Evolutionary conservation across 495 filamentous ascomycete genomes (phyloP).

Genomic region (Corynascus novoguineensis): DNA sequence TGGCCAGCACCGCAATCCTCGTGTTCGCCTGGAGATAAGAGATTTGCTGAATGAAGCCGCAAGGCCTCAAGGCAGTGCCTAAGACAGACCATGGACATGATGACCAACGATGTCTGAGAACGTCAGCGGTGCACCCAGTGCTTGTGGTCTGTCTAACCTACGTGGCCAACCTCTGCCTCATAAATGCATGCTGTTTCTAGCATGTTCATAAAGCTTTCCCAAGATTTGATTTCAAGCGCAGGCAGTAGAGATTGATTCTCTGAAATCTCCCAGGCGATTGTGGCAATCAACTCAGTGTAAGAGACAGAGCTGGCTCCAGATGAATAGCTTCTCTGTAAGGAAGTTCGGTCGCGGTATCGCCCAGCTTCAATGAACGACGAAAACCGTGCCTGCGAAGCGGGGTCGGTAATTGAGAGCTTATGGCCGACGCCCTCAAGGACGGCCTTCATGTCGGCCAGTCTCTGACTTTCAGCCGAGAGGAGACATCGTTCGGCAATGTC

Average conservation of each 20-base stretch:
- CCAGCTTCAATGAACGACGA: constrained; percentile 23
- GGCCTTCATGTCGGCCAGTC: constrained; percentile 29
- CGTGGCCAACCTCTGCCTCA: constrained; percentile 29
- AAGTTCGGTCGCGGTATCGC: constrained; percentile 26
- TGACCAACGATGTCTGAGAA: constrained; percentile 29
- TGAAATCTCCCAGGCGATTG: constrained; percentile 37
- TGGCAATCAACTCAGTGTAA: constrained; percentile 31
- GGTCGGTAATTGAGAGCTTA: constrained; percentile 25
- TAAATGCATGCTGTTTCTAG: constrained; percentile 31
- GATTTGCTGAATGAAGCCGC: constrained; percentile 22
- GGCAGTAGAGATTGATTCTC: constrained; percentile 21
- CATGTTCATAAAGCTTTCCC: constrained; percentile 30
- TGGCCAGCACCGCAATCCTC: constrained; percentile 21
- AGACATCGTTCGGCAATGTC: constrained; percentile 24
- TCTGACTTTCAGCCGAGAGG: constrained; percentile 25
- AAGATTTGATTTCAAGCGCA: constrained; percentile 26
- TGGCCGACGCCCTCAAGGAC: constrained; percentile 26
- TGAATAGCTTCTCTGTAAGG: constrained; percentile 17
- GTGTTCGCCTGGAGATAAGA: constrained; percentile 19
- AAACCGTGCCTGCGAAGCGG: constrained; percentile 16
- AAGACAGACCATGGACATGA: constrained; percentile 31
- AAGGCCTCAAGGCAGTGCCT: constrained; percentile 29
- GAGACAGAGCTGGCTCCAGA: constrained; percentile 19
- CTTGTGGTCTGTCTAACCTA: constrained; percentile 9
- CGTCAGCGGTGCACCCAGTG: neutral